A percentile compares a stretch with the other conserved stretches of the same genome.
phyloP scores from a whole-genome alignment of 331 rosid species.

The Ulmus americana region DNA sequence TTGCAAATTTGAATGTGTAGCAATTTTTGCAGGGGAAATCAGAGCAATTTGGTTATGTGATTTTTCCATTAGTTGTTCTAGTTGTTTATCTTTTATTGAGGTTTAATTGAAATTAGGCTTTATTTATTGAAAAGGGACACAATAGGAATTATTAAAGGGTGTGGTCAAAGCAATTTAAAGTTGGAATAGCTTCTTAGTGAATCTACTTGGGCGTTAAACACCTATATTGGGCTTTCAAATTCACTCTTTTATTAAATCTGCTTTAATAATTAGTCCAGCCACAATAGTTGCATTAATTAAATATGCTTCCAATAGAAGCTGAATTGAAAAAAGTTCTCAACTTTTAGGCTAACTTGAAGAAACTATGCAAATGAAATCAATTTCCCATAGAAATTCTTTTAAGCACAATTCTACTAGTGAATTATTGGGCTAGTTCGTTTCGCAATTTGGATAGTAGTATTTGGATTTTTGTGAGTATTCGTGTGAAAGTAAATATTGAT shows the following conservation, averaged over 20 bases:
- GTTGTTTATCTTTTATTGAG: constrained; percentile 10
- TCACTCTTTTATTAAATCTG: background rate
- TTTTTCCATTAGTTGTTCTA: constrained; percentile 11
- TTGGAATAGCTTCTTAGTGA: constrained; percentile 39
- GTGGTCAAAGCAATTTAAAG: constrained; percentile 42
- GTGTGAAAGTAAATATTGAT: background rate
- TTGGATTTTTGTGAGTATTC: constrained; percentile 4
- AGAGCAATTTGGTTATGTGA: background rate
- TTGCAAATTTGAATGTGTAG: background rate
- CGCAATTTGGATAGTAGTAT: background rate
- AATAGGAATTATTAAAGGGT: constrained; percentile 26
- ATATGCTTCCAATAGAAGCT: constrained; percentile 1
- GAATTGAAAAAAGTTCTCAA: background rate
- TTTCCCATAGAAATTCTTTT: background rate
- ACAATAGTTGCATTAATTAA: background rate
- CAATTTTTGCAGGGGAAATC: constrained; percentile 1
- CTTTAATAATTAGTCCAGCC: background rate
- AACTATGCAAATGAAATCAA: background rate
- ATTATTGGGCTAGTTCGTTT: background rate
- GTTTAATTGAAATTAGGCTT: constrained; percentile 11
- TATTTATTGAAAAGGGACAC: constrained; percentile 28
- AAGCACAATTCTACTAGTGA: background rate
- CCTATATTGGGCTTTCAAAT: constrained; percentile 31
- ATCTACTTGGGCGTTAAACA: constrained; percentile 14
- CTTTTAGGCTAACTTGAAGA: background rate